Conservation (phyloP, 179 eudicot genomes). For the Patellifolia procumbens region DNA sequence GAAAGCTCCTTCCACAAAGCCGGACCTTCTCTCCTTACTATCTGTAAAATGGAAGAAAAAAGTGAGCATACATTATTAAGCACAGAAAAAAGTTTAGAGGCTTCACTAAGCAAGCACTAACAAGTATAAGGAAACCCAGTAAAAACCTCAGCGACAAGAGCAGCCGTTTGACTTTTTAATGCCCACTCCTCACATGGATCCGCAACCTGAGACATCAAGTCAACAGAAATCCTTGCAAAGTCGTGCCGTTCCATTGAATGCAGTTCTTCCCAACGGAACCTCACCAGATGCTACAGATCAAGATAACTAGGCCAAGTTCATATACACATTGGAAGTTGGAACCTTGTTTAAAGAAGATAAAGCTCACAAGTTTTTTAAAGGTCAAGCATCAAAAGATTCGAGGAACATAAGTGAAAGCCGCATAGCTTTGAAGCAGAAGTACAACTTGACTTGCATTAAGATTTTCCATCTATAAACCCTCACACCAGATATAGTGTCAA, state of each 20-base stretch:
- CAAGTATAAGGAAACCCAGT: background rate
- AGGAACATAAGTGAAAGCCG: background rate
- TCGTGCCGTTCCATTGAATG: conserved; percentile 53
- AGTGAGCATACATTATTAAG: background rate
- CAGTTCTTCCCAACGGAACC: conserved; percentile 93
- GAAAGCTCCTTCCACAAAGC: conserved; percentile 79
- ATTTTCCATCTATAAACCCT: background rate
- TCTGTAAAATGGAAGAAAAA: conserved; percentile 54
- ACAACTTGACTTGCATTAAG: background rate
- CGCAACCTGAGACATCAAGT: conserved; percentile 76
- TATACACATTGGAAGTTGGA: background rate
- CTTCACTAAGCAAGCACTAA: conserved; percentile 2
- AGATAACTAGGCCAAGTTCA: conserved; percentile 13
- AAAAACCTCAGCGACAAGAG: conserved; percentile 89
- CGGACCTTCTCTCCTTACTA: conserved; percentile 89
- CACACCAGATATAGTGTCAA: background rate
- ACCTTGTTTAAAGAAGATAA: background rate
- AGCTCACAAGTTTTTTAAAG: background rate
- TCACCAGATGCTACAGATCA: conserved; percentile 77
- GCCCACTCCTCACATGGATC: conserved; percentile 86
- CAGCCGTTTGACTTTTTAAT: conserved; percentile 91
- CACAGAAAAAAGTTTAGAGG: conserved; percentile 15
- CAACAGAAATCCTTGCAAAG: conserved; percentile 77
- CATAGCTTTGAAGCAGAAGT: background rate
- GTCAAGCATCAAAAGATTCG: background rate